Conservation (phyloP, 192 early-diverging fungal genomes). For the Coemansia sp. region DNA sequence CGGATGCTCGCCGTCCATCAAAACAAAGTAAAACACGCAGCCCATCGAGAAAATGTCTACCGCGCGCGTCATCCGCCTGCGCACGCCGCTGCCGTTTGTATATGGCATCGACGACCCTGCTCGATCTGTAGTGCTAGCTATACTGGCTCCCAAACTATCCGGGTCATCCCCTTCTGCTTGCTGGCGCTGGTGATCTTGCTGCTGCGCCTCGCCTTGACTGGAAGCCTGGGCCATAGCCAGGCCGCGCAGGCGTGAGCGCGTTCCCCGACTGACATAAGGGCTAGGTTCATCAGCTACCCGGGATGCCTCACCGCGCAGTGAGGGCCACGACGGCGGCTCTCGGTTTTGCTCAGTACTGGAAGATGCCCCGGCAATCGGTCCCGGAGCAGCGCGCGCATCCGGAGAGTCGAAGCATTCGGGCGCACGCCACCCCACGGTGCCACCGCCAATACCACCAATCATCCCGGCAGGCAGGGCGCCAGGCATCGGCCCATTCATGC, state of each 20-base stretch:
- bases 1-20: slow-evolving; percentile 89
- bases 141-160: slow-evolving; percentile 28
- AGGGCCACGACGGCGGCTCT: slow-evolving; percentile 35
- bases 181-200: slow-evolving; percentile 7
- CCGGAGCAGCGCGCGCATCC: slow-evolving; percentile 26
- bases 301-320: slow-evolving; percentile 8
- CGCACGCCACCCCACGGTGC: slow-evolving; percentile 97
- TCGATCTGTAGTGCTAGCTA: slow-evolving; percentile 17
- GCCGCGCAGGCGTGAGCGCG: slow-evolving; percentile 33
- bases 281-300: slow-evolving; percentile 31
- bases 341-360: not conserved
- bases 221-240: slow-evolving; percentile 21
- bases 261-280: slow-evolving; percentile 53
- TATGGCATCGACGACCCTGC: slow-evolving; percentile 14
- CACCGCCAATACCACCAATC: slow-evolving; percentile 62
- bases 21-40: slow-evolving; percentile 93
- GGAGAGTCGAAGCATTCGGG: slow-evolving; percentile 78
- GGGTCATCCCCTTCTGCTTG: slow-evolving; percentile 24
- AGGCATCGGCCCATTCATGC: slow-evolving; percentile 8
- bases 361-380: not conserved
- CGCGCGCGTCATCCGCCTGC: slow-evolving; percentile 71
- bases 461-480: slow-evolving; percentile 37
- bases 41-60: slow-evolving; percentile 97
- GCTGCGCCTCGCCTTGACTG: not conserved
- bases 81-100: slow-evolving; percentile 10